Conservation (phyloP, 179 eudicot genomes). For the Corrigiola litoralis region DNA sequence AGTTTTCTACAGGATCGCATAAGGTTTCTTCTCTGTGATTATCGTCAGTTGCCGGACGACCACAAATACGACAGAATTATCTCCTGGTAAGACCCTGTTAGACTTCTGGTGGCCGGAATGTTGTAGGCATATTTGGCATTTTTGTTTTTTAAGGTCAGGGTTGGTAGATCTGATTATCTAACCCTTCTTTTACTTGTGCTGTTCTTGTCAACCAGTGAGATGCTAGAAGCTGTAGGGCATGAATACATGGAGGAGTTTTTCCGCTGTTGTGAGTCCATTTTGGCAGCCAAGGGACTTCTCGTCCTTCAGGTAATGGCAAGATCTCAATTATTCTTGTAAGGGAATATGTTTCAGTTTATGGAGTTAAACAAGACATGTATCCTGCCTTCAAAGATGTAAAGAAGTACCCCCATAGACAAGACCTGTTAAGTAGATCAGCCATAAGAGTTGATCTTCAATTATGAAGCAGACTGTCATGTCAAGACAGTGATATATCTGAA, state of each 20-base stretch:
- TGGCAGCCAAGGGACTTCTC: conserved; percentile 68
- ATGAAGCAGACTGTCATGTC: too few species aligned
- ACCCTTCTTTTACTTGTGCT: background rate
- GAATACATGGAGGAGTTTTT: conserved; percentile 79
- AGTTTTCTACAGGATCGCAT: conserved; percentile 55
- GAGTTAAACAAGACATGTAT: too few species aligned
- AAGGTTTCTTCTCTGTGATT: conserved; percentile 74
- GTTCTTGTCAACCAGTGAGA: conserved; percentile 49
- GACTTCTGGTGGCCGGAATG: background rate
- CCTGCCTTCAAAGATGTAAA: too few species aligned
- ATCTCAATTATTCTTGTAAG: background rate
- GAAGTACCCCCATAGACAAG: too few species aligned
- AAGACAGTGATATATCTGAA: too few species aligned
- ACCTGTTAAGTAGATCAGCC: too few species aligned
- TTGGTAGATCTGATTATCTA: background rate
- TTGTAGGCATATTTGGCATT: background rate
- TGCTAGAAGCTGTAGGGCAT: conserved; percentile 94
- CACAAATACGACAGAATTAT: conserved; percentile 78
- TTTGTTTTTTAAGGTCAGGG: background rate
- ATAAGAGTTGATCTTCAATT: too few species aligned
- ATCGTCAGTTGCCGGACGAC: conserved; percentile 56
- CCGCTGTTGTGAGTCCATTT: conserved; percentile 53
- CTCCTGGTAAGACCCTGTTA: conserved; percentile 60
- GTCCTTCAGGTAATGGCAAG: conserved; percentile 72
- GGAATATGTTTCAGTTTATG: too few species aligned